Base-by-base conservation (phyloP, 768 basidiomycete genomes). In the Paxillus involutus region DNA sequence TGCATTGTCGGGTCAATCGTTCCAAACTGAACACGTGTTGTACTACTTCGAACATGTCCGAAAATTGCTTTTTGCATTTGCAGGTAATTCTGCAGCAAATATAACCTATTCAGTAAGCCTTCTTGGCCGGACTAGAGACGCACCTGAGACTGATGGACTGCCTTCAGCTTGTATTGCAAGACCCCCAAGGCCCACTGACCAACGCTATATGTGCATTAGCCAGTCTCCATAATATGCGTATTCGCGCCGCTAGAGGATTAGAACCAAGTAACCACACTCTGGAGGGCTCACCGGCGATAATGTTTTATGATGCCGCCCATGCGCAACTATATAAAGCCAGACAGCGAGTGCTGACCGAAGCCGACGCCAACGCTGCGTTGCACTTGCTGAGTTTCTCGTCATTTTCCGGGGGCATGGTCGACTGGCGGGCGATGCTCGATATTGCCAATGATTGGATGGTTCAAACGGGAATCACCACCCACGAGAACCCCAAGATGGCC, bases 11-110 rank as follows among this genome's bases (percentile, higher is more conserved):
- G 70, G 70, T 39, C 77, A 80, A 57, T 73, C 71, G 51, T 67
- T 80, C 39, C 80, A 83, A 59, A 76, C 79, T 51, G 80, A 84
- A 36, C 80, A 84, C 57, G 80, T 89, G 49, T 72, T 84, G 60
- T 88, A 90, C 69, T 91, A 90, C 69, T 90, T 92, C 65, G 80
- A 82, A 49, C 77, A 85, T 55, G 85, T 91, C 56, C 81, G 82
- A 19, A 80, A 80, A 59, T 72, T 84, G 53, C 84, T 89, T 62
- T 84, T 82, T 59, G 75, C 82, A 39, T 88, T 89, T 64, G 78
- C 82, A 36, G 80, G 82, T 11, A 83, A 83, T 54, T 67, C 78
- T 8, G 77, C 87, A 49, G 81, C 84, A 30, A 82, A 86, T 49
- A 75, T 83, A 52, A 83, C 86, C 57, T 85, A 84, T 65, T 76